Base-by-base conservation (phyloP, 176 grass and related monocot species). In the Guadua angustifolia region DNA sequence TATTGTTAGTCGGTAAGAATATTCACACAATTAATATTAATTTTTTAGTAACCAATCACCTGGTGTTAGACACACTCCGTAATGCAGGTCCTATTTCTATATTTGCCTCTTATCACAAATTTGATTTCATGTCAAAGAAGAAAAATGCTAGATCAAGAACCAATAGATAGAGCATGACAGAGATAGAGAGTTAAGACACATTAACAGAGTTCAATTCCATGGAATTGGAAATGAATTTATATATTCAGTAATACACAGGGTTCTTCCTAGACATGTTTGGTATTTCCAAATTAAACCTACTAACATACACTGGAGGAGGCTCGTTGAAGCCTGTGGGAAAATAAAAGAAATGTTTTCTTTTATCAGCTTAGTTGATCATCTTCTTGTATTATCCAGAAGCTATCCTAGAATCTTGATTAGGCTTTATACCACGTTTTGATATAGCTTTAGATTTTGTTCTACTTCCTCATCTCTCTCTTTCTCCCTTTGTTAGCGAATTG, bases 91-190 rank as follows among this genome's bases (percentile, higher is more conserved):
- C 9, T 79, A 35, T 44, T 49, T 79, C 16, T 35, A 14, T 59
- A 64, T 58, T 64, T 64, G 42, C 29, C 24, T 38, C 10, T 66
- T 14, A 22, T 32, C 7, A 47, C 24, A 5, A 21, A 65, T 35
- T 50, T 35, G 5, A 18, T 49, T 47, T 33, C 58, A 25, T 36
- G 35, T 36, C 35, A 36, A 4, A 36, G 4, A 78, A 65, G 26
- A 35, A 66, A 35, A 79, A 79, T 35, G 13, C 11, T 79, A 9
- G 64, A 79, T 49, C 17, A 79, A 65, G 42, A 79, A 51, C 18
- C 25, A 45, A 18, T 66, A 66, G 29, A 44, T 51, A 22, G 12
- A 33, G 36, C 26, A 16, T 35, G 26, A 36, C 44, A 22, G 36
- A 66, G 63, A 38, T 79, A 66, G 29, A 66, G 29, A 29, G 1